A percentile compares a stretch with the other conserved stretches of the same genome.
Conservation (phyloP, 768 basidiomycete genomes). For the Filobasidium floriforme region DNA sequence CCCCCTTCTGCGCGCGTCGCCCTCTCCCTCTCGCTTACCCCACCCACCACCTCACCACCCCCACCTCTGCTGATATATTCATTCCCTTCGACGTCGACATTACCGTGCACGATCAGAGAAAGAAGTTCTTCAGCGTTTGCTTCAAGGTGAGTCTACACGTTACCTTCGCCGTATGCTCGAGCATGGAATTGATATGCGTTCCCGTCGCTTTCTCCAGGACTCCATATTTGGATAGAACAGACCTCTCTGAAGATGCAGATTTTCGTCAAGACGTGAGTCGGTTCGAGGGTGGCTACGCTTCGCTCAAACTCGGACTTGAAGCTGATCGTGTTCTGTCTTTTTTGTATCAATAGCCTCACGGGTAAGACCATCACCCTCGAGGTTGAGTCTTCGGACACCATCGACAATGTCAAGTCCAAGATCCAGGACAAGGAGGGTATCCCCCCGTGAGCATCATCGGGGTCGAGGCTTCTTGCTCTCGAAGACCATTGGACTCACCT, state of each 20-base stretch:
- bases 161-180: not conserved
- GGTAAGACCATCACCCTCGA: conserved; percentile 98
- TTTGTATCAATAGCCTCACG: conserved; percentile 62
- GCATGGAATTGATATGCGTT: not conserved
- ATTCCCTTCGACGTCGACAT: conserved; percentile 1
- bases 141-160: conserved; percentile 1
- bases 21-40: too few relatives aligned
- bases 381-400: conserved; percentile 93
- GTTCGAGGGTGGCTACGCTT: conserved; percentile 11
- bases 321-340: conserved; percentile 12
- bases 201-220: conserved; percentile 9
- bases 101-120: not conserved
- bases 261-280: conserved; percentile 86
- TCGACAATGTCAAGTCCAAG: conserved; percentile 96
- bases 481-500: not conserved
- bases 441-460: conserved; percentile 6
- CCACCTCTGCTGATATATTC: too few relatives aligned
- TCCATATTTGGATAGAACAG: conserved; percentile 23
- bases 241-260: conserved; percentile 66
- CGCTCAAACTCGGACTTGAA: conserved; percentile 18
- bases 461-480: not conserved
- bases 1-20: too few relatives aligned
- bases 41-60: too few relatives aligned
- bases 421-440: conserved; percentile 96
- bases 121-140: conserved; percentile 5